Conservation (phyloP, 2,329 filamentous ascomycete genomes). For the Scopulariopsis brevicaulis region DNA sequence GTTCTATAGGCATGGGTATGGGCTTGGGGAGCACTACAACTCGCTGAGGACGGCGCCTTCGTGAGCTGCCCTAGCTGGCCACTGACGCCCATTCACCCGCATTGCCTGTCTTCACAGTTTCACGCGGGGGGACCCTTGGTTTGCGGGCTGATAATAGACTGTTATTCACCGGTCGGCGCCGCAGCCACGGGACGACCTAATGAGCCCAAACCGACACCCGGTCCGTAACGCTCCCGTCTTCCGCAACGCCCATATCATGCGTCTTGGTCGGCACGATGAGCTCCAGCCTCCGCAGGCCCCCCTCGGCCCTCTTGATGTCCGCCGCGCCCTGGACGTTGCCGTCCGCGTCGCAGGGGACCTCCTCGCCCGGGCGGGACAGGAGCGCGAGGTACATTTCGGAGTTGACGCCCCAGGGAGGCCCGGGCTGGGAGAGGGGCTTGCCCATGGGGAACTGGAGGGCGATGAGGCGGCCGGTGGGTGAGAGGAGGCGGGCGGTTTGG, state of each 20-base stretch:
- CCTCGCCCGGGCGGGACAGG: conserved; percentile 56
- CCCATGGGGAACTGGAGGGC: conserved; percentile 70
- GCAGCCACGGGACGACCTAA: not conserved
- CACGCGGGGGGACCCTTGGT: not conserved
- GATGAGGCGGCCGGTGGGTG: conserved; percentile 36
- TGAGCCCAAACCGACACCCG: conserved; percentile 43
- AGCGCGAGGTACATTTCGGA: conserved; percentile 62
- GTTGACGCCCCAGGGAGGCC: conserved; percentile 63
- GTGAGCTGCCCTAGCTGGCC: not conserved
- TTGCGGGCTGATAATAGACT: not conserved
- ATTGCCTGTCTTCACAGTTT: not conserved
- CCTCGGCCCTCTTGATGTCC: not conserved
- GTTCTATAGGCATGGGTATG: conserved; percentile 90
- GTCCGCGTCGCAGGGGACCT: conserved; percentile 44
- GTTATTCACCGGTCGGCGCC: not conserved
- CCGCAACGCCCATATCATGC: conserved; percentile 31
- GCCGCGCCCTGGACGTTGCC: conserved; percentile 13
- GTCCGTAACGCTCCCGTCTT: conserved; percentile 35
- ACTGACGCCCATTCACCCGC: not conserved
- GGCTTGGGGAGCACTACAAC: conserved; percentile 95
- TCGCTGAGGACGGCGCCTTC: conserved; percentile 39
- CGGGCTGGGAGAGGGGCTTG: conserved; percentile 52
- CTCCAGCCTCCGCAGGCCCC: conserved; percentile 4
- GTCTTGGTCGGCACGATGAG: conserved; percentile 34
- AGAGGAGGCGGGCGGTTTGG: conserved; percentile 37